Evolutionary conservation across 2,329 filamentous ascomycete species (phyloP), one percentile per base, ranked within the genome.

Genomic region (Cladophialophora bantiana): DNA sequence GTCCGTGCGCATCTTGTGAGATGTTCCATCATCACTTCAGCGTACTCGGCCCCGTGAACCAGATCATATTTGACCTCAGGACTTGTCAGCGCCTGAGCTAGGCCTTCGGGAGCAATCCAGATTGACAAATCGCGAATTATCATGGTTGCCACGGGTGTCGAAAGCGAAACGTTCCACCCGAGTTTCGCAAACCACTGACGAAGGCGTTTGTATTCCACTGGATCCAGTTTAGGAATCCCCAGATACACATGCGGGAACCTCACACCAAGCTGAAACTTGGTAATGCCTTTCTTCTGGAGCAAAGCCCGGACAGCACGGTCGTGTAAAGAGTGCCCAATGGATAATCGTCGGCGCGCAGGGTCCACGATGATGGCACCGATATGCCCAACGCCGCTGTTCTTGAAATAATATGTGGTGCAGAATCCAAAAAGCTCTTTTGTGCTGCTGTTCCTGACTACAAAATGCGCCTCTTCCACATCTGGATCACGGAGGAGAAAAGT

Each of bases 351-450:
- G 74, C 96, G 90, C 3, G 86, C 82, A 0, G 94, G 94, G 71
- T 97, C 94, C 42, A 98, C 94, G 68, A 97, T 90, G n/a, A 98
- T 84, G 3, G 92, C 88, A 0, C 91, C 93, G 59, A 98, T 88
- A 18, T 93, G 89, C 15, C 92, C 93, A 4, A 89, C 89, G 6
- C 85, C 86, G 2, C 83, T 89, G n/a, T 81, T 84, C 48, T 88
- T 88, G 74, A 91, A 88, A 76, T 88, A 93, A 76, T 96, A 97
- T 0, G 93, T 96, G 0, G 93, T 90, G 74, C 91, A 94, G 78
- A 97, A 98, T 1, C 94, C 94, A 75, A 97, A 97, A 0, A 98
- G 81, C 0, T 92, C 92, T 69, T 93, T 90, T 0, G 94, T 98
- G 77, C 91, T 96, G 80, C 92, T 96, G 76, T 97, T 98, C 20